Conservation (phyloP, 768 basidiomycete genomes). For the Suillus occidentalis region DNA sequence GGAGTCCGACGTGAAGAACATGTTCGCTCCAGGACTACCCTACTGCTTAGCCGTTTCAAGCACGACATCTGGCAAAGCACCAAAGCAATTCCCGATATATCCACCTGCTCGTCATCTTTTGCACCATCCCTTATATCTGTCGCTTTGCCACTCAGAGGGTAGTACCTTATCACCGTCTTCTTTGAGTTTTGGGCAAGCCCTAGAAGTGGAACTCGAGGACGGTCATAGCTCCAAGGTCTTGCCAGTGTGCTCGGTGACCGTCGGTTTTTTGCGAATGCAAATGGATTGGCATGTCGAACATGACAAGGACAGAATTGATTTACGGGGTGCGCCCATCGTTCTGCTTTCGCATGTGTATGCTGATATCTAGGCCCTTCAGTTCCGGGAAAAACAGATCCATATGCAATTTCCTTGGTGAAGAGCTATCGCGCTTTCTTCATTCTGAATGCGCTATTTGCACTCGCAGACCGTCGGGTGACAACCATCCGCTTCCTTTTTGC, state of each 20-base stretch:
- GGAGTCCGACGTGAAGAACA: constrained; percentile 18
- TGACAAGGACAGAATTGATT: not conserved
- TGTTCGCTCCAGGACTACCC: constrained; percentile 25
- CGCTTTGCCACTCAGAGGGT: not conserved
- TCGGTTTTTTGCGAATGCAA: not conserved
- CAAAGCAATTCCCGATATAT: constrained; percentile 24
- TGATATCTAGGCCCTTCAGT: constrained; percentile 8
- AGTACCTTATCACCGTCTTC: not conserved
- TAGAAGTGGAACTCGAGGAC: not conserved
- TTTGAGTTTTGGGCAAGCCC: not conserved
- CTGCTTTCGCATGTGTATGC: too few relatives aligned
- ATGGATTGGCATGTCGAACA: not conserved
- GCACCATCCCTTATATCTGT: not conserved
- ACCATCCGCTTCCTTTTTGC: not conserved
- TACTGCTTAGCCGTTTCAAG: constrained; percentile 20
- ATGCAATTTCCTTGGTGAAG: constrained; percentile 20
- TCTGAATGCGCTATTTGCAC: constrained; percentile 12
- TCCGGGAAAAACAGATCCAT: constrained; percentile 16
- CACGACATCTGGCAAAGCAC: constrained; percentile 18
- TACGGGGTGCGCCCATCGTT: not conserved
- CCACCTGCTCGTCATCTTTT: not conserved
- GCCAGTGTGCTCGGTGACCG: not conserved
- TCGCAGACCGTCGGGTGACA: constrained; percentile 3
- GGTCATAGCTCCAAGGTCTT: not conserved
- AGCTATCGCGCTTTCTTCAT: constrained; percentile 11